Conservation (phyloP, 192 early-diverging fungal species). For the Coemansia sp. region DNA sequence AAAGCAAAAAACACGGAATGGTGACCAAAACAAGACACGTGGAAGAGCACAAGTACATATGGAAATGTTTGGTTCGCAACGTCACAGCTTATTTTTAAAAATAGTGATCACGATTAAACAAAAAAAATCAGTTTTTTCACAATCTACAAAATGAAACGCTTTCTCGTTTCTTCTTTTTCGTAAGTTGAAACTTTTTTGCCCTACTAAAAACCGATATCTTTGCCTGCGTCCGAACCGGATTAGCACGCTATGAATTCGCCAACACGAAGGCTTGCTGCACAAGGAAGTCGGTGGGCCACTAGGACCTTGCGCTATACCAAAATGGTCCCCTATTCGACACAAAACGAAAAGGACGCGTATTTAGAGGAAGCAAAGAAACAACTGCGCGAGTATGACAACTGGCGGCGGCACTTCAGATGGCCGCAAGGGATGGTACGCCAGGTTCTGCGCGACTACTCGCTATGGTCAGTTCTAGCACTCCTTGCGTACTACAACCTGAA, state of each 20-base stretch:
- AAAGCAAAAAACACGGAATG: no score
- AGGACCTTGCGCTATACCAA: background rate
- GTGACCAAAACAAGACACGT: no score
- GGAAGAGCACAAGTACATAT: no score
- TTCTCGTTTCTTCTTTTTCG: no score
- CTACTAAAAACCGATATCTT: no score
- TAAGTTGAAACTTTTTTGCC: no score
- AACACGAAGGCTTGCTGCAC: background rate
- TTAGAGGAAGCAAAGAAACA: conserved; percentile 39
- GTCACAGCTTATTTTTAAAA: no score
- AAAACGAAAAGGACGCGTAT: conserved; percentile 10
- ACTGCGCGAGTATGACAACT: conserved; percentile 39
- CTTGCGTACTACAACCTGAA: conserved; percentile 41
- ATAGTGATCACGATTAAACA: no score
- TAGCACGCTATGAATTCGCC: background rate
- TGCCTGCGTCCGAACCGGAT: no score
- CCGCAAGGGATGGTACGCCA: conserved; percentile 10
- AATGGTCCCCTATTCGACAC: background rate
- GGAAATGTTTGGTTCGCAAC: no score
- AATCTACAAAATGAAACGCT: no score
- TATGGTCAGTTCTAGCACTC: conserved; percentile 40
- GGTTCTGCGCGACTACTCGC: conserved; percentile 34
- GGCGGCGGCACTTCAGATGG: conserved; percentile 49
- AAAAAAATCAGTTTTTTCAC: no score
- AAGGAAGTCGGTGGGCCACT: background rate